Evolutionary conservation across 495 filamentous ascomycete species (phyloP), one percentile per base, ranked within the genome.

Genomic region (Articulospora tetracladia): DNA sequence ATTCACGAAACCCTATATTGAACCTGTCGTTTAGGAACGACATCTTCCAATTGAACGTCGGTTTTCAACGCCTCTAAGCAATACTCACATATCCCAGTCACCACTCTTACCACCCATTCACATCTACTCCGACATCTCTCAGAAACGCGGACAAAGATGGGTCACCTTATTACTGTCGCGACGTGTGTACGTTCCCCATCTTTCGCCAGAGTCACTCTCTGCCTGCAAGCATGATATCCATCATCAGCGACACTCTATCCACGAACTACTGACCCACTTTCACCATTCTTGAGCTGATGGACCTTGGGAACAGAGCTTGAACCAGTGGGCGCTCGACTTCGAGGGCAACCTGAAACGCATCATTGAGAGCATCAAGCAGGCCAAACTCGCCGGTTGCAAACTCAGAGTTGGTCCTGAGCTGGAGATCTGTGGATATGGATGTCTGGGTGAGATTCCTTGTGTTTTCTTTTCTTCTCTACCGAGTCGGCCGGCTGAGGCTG

Each of bases 341-440:
- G 85, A 88, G 64, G 92, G 92, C 22, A 96, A 96, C 66, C 71
- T 76, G 0, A 73, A 81, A 28, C 79, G 92, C 7, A 95, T 95
- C 61, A 86, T 91, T 55, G 79, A 92, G 70, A 85, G 81, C 63
- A 89, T 96, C 55, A 78, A 75, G 12, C 67, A 83, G 58, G 89
- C 92, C 24, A 96, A 93, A 69, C 78, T 71, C 11, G 79, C 77
- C 1, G 84, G 87, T 12, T 89, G 89, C 13, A 80, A 78, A n/a
- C 73, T 97, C 15, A 78, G 91, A 25, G 83, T 92, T 26, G 90
- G 91, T 10, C 91, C 91, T 0, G 69, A 77, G 63, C 68, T 75
- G 22, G 73, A 77, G 66, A 75, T 76, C 47, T 73, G 67, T 59
- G 88, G 88, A 27, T 93, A 92, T 77, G 83, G 81, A 22, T 85